Evolutionary conservation across 2,329 filamentous ascomycete species (phyloP).

Genomic region (Daldinia eschscholtzii): DNA sequence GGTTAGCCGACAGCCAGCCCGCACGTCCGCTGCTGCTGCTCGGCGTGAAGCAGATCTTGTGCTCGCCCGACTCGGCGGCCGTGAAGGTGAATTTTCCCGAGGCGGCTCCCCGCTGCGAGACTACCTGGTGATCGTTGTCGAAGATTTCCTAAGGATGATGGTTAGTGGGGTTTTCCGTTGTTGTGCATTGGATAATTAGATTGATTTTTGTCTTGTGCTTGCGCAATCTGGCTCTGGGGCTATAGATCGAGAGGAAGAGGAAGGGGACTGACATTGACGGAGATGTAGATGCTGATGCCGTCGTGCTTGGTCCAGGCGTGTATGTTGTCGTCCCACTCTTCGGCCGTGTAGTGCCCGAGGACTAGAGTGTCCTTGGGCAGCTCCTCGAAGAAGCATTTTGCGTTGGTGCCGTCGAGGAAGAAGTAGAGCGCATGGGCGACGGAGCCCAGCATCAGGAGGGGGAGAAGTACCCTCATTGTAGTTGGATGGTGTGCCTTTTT

Average conservation of each 20-base stretch:
- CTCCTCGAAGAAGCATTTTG: constrained; percentile 99
- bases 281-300: constrained; percentile 86
- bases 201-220: neutral
- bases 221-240: neutral
- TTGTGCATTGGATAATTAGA: too few relatives aligned
- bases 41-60: constrained; percentile 94
- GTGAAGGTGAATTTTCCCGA: constrained; percentile 94
- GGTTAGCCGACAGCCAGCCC: constrained; percentile 77
- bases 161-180: neutral
- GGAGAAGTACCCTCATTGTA: constrained; percentile 70
- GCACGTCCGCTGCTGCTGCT: constrained; percentile 76
- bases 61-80: constrained; percentile 92
- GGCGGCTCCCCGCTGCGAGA: constrained; percentile 82
- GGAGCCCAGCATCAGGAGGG: constrained; percentile 74
- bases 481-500: constrained; percentile 9
- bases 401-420: constrained; percentile 86
- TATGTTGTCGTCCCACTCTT: constrained; percentile 81
- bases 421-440: constrained; percentile 90
- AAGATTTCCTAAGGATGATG: constrained; percentile 94
- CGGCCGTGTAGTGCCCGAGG: constrained; percentile 89
- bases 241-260: neutral
- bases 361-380: constrained; percentile 97
- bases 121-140: constrained; percentile 96
- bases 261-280: constrained; percentile 76
- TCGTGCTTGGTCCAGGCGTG: constrained; percentile 78